A percentile compares a stretch with the other conserved stretches of the same genome.
phyloP scores from a whole-genome alignment of 768 basidiomycete genomes.

The Boletus barrowsii region DNA sequence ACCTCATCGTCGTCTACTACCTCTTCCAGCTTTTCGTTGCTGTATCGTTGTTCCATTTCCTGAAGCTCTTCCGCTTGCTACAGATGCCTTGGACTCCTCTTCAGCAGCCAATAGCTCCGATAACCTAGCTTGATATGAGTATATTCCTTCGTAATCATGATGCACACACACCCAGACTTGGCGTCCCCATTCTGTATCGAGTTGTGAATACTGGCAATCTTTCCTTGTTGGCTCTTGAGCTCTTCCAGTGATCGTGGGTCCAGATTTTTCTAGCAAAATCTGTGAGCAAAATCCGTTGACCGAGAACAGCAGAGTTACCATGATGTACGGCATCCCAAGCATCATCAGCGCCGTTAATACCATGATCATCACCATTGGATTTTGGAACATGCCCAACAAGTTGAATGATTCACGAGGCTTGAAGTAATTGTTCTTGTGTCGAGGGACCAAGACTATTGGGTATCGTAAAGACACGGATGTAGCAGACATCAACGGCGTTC shows the following conservation, averaged over 20 bases:
- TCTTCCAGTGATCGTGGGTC: constrained; percentile 69
- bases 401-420: constrained; percentile 71
- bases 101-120: constrained; percentile 43
- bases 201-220: constrained; percentile 51
- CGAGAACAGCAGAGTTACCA: constrained; percentile 41
- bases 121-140: constrained; percentile 31
- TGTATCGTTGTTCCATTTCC: constrained; percentile 23
- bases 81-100: constrained; percentile 35
- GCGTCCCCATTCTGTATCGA: constrained; percentile 58
- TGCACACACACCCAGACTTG: constrained; percentile 48
- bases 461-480: constrained; percentile 54
- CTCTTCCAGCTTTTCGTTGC: constrained; percentile 36
- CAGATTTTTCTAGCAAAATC: constrained; percentile 58
- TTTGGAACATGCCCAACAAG: constrained; percentile 70
- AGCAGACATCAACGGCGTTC: constrained; percentile 64
- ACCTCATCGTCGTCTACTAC: constrained; percentile 33
- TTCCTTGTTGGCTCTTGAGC: constrained; percentile 58
- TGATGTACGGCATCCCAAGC: constrained; percentile 71
- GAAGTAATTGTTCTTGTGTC: constrained; percentile 61
- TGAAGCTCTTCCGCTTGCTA: constrained; percentile 14
- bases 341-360: constrained; percentile 62
- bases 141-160: neutral
- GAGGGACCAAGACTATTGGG: constrained; percentile 56
- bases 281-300: constrained; percentile 6
- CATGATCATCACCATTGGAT: constrained; percentile 84